Evolutionary conservation across 1,284 basidiomycete species (phyloP).

Genomic region (Ganoderma sp.): DNA sequence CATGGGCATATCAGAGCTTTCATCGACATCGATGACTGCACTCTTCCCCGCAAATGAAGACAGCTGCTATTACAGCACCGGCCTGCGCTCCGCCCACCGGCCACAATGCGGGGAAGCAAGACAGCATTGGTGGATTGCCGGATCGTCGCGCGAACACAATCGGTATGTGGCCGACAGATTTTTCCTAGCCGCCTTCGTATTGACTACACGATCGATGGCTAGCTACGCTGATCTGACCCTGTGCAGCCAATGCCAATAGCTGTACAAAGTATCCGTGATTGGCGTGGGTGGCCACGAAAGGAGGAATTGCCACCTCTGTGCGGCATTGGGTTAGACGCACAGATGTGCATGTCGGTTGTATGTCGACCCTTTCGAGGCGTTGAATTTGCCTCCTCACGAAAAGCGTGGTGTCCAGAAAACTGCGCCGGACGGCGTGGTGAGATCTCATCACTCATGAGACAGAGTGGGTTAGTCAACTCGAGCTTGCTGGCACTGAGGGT

Average conservation of each 20-base stretch:
- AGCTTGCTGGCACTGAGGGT: not conserved
- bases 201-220: not conserved
- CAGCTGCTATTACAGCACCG: not conserved
- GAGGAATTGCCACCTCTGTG: not conserved
- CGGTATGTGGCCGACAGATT: not conserved
- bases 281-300: not conserved
- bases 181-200: not conserved
- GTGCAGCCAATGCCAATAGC: not conserved
- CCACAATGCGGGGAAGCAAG: not conserved
- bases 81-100: not conserved
- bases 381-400: not conserved
- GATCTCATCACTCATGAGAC: not conserved
- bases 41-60: not conserved
- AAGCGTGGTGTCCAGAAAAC: conserved; percentile 6
- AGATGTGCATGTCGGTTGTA: not conserved
- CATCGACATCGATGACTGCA: not conserved
- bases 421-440: not conserved
- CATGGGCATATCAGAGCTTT: not conserved
- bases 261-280: not conserved
- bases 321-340: not conserved
- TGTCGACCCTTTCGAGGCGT: not conserved
- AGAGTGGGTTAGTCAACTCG: not conserved
- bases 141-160: not conserved
- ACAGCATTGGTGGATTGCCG: not conserved
- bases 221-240: not conserved